Evolutionary conservation across 768 basidiomycete genomes (phyloP), one percentile per base, ranked within the genome.

Genomic region (Mycena haematopus): DNA sequence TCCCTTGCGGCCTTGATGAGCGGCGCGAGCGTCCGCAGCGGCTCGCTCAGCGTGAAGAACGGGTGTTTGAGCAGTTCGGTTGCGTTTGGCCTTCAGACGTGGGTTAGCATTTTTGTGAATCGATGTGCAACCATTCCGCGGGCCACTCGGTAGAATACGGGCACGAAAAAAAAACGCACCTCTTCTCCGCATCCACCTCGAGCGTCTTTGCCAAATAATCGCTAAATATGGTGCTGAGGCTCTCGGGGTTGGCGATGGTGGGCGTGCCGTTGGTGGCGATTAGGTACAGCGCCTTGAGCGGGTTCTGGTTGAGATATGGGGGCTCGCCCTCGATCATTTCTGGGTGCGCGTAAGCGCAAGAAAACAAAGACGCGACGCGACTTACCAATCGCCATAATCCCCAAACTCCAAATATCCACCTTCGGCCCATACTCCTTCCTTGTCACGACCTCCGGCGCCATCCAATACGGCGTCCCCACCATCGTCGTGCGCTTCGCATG

Each of bases 291-390:
- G 96, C 95, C 79, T 96, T 93, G 62, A 96, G 80, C 0, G 95
- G 95, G 70, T 98, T 95, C 72, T 98, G 95, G 67, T 96, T 94
- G 45, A 98, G 80, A 74, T 97, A 96, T 5, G 95, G 95, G 1
- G 95, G 95, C 76, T 97, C 95, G 71, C 93, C 95, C 76, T 98
- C 95, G 66, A 98, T 96, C 96, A 98, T 98, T 82, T 98, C 94
- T n/a, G n/a, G n/a, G n/a, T n/a, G n/a, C n/a, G n/a, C n/a, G n/a
- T n/a, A n/a, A n/a, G n/a, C n/a, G n/a, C n/a, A n/a, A n/a, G n/a
- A n/a, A n/a, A n/a, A n/a, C n/a, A n/a, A n/a, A n/a, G n/a, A n/a
- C n/a, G n/a, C n/a, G n/a, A n/a, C n/a, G n/a, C n/a, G n/a, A n/a
- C n/a, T n/a, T n/a, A n/a, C n/a, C n/a, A 63, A 98, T 97, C 4